Base-by-base conservation (phyloP, 2,329 filamentous ascomycete species). In the Nemania sp. region DNA sequence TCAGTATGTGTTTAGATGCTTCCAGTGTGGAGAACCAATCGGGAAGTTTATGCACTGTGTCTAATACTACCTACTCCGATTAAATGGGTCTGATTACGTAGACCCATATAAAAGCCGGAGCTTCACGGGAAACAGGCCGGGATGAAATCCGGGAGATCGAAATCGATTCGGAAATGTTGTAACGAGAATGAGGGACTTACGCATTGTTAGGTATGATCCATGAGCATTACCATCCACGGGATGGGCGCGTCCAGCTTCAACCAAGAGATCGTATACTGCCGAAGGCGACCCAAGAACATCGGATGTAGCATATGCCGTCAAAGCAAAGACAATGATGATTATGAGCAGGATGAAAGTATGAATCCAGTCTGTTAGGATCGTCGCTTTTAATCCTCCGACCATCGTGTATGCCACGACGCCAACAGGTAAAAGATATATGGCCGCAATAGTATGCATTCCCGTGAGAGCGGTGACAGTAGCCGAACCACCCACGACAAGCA, bases 161-260 rank as follows among this genome's bases (percentile, higher is more conserved):
- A n/a, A n/a, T n/a, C n/a, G n/a, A n/a, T n/a, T n/a, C n/a, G n/a
- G n/a, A 51, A n/a, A 11, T 8, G 24, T 38, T 18, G n/a, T 22
- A 7, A 24, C 4, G 24, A 20, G 6, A 27, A 22, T 35, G 20
- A 38, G 32, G 18, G 13, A 66, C 70, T 71, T 67, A 65, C 87
- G 84, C 93, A 97, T 97, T 0, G 94, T 97, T 18, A 97, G 82
- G 73, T 97, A 97, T 75, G 90, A 93, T 15, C 94, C 94, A 7
- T 89, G 87, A 0, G 89, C 86, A 78, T 97, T 97, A 8, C 94
- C 93, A 0, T 87, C 86, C 1, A 97, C 91, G 0, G 94, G 94
- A 72, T 96, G 92, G 5, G 81, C 3, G 85, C 79, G 0, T 92
- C 87, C 0, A n/a, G 93, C 93, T 53, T 90, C 84, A 0, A 91